Evolutionary conservation across 345 rosid species (phyloP).

Genomic region (Orychophragmus violaceus): DNA sequence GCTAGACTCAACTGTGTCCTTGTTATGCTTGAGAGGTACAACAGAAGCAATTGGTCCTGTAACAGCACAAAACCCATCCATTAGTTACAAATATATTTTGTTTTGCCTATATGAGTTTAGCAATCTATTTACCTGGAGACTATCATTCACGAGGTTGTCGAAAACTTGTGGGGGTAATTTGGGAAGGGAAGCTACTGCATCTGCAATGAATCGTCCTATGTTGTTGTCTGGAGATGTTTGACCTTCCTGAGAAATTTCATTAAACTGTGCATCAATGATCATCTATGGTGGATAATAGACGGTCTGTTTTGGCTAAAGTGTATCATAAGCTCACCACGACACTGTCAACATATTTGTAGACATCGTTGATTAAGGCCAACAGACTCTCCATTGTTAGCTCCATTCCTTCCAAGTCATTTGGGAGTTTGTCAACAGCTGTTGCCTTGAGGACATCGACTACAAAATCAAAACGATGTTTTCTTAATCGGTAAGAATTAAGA

Average conservation of each 20-base stretch:
- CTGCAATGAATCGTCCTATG: slow-evolving; percentile 69
- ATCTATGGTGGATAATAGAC: not conserved
- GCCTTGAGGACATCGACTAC: slow-evolving; percentile 72
- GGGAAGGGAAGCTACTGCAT: slow-evolving; percentile 64
- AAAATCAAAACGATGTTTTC: not conserved
- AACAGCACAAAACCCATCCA: not conserved
- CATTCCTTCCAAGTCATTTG: slow-evolving; percentile 97
- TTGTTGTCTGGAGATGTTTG: slow-evolving; percentile 56
- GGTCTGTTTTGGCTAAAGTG: not conserved
- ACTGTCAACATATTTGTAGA: slow-evolving; percentile 71
- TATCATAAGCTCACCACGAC: slow-evolving; percentile 59
- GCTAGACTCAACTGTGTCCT: slow-evolving; percentile 92
- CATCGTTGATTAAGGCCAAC: slow-evolving; percentile 58
- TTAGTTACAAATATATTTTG: not conserved
- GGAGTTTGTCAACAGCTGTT: slow-evolving; percentile 70
- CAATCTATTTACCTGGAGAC: slow-evolving; percentile 59
- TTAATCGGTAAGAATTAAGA: not conserved
- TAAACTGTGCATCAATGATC: not conserved
- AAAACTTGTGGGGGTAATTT: slow-evolving; percentile 65
- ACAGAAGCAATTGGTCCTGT: slow-evolving; percentile 77
- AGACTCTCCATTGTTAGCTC: slow-evolving; percentile 77
- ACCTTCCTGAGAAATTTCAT: slow-evolving; percentile 56
- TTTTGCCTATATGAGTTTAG: not conserved
- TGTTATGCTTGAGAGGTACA: slow-evolving; percentile 81
- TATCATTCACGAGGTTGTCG: slow-evolving; percentile 82